A percentile compares a stretch with the other conserved stretches of the same genome.
phyloP scores from a whole-genome alignment of 176 grass and related monocot species.

The Cenchrus fungigraminus region DNA sequence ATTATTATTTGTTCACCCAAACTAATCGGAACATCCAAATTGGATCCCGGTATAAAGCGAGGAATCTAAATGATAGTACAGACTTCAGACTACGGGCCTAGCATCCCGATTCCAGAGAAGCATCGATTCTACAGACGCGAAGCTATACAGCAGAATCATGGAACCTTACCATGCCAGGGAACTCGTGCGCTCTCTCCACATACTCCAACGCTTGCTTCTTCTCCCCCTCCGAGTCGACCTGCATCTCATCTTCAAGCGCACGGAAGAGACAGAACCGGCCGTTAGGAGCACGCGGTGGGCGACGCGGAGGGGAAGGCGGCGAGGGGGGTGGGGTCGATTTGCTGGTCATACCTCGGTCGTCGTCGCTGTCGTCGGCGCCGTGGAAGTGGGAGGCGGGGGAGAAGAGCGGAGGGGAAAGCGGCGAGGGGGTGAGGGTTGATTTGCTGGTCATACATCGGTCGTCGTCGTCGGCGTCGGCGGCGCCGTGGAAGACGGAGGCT shows the following conservation, averaged over 20 bases:
- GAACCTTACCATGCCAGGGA: constrained; percentile 9
- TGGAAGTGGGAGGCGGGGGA: constrained; percentile 61
- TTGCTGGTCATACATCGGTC: constrained; percentile 3
- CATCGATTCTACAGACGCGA: not conserved
- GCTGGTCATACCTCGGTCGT: constrained; percentile 15
- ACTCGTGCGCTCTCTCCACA: constrained; percentile 13
- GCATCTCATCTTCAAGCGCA: constrained; percentile 5
- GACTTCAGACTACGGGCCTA: not conserved
- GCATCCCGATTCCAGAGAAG: not conserved
- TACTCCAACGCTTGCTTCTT: constrained; percentile 4
- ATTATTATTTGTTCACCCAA: not conserved
- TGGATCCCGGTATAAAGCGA: not conserved
- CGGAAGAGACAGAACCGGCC: not conserved
- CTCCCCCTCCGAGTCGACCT: not conserved
- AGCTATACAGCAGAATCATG: not conserved
- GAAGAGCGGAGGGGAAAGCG: constrained; percentile 17
- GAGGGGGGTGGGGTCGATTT: not conserved
- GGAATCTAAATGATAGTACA: not conserved
- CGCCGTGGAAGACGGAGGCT: constrained; percentile 51
- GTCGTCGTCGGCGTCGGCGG: constrained; percentile 35
- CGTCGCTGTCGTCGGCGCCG: constrained; percentile 38
- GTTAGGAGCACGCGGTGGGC: not conserved
- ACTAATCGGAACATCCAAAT: not conserved
- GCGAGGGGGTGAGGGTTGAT: not conserved
- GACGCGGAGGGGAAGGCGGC: not conserved